A percentile compares a stretch with the other conserved stretches of the same genome.
These are phyloP conservation scores for Lactuca saligna DNA, from an alignment of 129 eudicot genomes.

Conservation along the genomic window DNA sequence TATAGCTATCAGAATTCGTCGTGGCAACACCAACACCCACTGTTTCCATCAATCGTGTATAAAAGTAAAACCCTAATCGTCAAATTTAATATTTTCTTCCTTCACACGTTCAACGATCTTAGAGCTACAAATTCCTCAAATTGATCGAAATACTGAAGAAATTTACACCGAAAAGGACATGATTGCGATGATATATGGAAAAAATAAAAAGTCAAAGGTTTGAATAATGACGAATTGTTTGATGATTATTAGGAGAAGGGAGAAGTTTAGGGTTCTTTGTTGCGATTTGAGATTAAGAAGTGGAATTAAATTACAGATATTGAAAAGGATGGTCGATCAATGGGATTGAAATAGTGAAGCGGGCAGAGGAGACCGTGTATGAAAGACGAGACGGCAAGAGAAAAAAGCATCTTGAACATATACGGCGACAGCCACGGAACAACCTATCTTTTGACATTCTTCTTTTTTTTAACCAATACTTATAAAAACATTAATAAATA, in stretches of 20 bases:
- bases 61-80: conserved; percentile 18
- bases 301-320: not conserved
- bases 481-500: too few relatives aligned
- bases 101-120: conserved; percentile 4
- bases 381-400: conserved; percentile 21
- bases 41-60: conserved; percentile 25
- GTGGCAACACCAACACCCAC: conserved; percentile 24
- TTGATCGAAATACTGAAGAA: conserved; percentile 3
- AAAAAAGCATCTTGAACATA: conserved; percentile 21
- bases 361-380: not conserved
- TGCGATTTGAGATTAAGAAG: conserved; percentile 11
- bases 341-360: conserved; percentile 13
- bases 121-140: conserved; percentile 3
- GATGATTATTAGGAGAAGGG: not conserved
- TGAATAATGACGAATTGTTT: conserved; percentile 8
- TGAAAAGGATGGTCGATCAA: not conserved
- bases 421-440: conserved; percentile 25
- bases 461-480: not conserved
- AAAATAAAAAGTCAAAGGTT: conserved; percentile 10
- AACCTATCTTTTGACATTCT: conserved; percentile 25
- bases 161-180: not conserved
- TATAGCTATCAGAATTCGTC: conserved; percentile 28
- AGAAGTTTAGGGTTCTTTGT: not conserved
- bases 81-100: not conserved
- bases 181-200: not conserved